Conservation (phyloP, 164 flowering plant species). For the Buxus sempervirens region DNA sequence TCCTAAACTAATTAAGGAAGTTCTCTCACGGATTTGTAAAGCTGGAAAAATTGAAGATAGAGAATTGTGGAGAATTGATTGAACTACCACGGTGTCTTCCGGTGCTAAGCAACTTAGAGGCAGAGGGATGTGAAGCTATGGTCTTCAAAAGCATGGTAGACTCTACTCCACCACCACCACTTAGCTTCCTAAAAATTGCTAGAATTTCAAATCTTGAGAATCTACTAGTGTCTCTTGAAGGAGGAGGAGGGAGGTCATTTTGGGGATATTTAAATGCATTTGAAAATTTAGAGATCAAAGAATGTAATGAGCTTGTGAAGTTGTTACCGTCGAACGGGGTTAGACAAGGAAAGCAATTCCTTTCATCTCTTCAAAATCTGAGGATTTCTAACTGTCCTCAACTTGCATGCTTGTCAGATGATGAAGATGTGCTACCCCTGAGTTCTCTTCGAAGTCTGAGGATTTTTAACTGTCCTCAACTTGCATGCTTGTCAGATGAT, state of each 20-base stretch:
- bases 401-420: neutral
- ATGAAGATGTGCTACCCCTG: neutral
- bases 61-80: neutral
- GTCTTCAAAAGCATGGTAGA: neutral
- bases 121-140: neutral
- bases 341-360: no score
- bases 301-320: neutral
- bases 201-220: neutral
- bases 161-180: neutral
- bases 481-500: neutral
- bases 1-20: constrained; percentile 8
- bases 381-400: neutral
- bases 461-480: neutral
- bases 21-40: constrained; percentile 9
- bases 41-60: neutral
- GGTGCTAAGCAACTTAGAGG: neutral
- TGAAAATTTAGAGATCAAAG: no score
- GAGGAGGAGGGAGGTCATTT: no score
- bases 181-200: neutral
- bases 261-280: neutral
- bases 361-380: neutral
- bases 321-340: neutral
- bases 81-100: neutral
- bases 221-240: no score
- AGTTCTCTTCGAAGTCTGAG: neutral